Conservation (phyloP, 345 rosid genomes). For the Diplotaxis tenuifolia region DNA sequence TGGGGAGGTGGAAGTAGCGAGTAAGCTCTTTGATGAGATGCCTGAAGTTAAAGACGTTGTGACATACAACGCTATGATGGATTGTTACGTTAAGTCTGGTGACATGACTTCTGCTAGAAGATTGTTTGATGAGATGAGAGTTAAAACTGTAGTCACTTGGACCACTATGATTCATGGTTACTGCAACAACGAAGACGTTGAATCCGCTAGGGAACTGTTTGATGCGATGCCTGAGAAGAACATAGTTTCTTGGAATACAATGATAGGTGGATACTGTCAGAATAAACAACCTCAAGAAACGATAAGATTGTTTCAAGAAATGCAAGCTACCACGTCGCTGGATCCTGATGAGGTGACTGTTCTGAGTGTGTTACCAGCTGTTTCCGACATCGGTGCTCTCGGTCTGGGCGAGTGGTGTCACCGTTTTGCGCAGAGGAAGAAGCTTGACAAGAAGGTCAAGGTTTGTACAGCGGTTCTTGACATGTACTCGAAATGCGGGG, state of each 20-base stretch:
- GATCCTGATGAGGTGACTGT: conserved; percentile 71
- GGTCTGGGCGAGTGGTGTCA: conserved; percentile 68
- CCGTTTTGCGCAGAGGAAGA: conserved; percentile 47
- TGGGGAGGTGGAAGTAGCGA: conserved; percentile 50
- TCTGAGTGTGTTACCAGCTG: conserved; percentile 68
- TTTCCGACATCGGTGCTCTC: conserved; percentile 72
- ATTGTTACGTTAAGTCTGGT: conserved; percentile 64
- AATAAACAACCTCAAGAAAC: conserved; percentile 71
- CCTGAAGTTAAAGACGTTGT: conserved; percentile 52
- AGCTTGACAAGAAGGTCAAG: conserved; percentile 49
- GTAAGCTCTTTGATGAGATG: conserved; percentile 55
- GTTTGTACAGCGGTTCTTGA: conserved; percentile 69
- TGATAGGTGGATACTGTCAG: conserved; percentile 71
- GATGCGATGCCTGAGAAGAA: conserved; percentile 72
- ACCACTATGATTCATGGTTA: conserved; percentile 72
- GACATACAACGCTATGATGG: conserved; percentile 57
- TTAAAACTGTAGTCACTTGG: conserved; percentile 68
- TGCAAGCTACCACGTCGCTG: conserved; percentile 50
- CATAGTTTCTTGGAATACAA: conserved; percentile 70
- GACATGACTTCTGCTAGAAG: conserved; percentile 53
- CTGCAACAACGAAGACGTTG: conserved; percentile 49
- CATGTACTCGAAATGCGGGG: conserved; percentile 85
- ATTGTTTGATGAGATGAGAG: conserved; percentile 57
- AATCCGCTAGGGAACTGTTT: conserved; percentile 54
- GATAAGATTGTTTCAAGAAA: conserved; percentile 53